Conservation (phyloP, 352 stramenopile species). For the Phytophthora parvispora region DNA sequence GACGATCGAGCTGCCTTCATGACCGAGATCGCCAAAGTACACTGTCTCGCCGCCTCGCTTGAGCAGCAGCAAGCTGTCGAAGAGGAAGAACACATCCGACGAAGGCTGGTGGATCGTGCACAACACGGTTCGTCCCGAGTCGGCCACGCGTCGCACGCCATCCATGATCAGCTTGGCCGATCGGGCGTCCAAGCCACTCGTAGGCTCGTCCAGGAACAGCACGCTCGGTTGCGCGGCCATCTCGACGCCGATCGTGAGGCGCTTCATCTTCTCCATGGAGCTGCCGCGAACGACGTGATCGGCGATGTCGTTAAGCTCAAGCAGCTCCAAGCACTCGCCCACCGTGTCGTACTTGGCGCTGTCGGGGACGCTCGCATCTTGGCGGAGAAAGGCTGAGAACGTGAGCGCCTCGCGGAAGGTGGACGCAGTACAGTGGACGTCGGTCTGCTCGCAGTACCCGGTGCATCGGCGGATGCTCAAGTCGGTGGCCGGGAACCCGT, state of each 20-base stretch:
- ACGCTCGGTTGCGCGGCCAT: conserved; percentile 5
- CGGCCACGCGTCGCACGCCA: not conserved
- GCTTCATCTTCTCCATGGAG: conserved; percentile 10
- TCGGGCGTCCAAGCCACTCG: not conserved
- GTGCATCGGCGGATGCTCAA: conserved; percentile 1
- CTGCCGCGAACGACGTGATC: not conserved
- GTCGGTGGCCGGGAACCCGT: conserved; percentile 5
- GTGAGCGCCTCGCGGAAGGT: conserved; percentile 3
- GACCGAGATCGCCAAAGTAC: conserved; percentile 4
- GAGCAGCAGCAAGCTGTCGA: conserved; percentile 3
- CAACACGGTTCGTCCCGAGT: conserved; percentile 4
- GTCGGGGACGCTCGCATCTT: not conserved
- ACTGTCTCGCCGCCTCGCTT: not conserved
- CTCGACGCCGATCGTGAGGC: conserved; percentile 5
- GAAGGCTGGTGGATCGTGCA: conserved; percentile 5
- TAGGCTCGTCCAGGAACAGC: conserved; percentile 1
- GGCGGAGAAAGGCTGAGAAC: conserved; percentile 3
- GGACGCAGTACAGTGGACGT: not conserved
- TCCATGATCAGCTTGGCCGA: conserved; percentile 5
- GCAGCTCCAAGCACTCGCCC: not conserved
- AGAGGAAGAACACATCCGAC: conserved; percentile 1
- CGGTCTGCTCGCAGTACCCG: conserved; percentile 2
- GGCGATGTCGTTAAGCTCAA: not conserved
- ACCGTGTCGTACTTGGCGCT: not conserved
- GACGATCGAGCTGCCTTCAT: not conserved